Conservation (phyloP, 1,139 yeast species). For the Sugiyamaella novakii region DNA sequence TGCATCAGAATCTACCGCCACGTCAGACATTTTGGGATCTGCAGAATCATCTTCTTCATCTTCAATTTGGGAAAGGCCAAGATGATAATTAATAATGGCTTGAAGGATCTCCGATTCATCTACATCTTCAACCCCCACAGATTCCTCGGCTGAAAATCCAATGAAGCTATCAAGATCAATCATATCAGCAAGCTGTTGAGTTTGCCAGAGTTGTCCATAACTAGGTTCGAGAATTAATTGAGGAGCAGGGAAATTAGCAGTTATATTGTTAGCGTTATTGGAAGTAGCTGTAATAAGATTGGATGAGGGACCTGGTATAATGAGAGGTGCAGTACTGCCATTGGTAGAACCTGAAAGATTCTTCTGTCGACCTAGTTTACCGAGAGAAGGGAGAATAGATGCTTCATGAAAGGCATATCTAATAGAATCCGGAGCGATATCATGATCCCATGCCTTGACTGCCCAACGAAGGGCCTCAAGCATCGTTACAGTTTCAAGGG, state of each 20-base stretch:
- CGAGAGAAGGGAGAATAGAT: conserved; percentile 1
- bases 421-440: conserved; percentile 14
- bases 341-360: too few relatives aligned
- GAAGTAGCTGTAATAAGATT: background rate
- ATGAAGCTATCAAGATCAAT: conserved; percentile 15
- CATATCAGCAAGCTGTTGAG: conserved; percentile 21
- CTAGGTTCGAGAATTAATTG: conserved; percentile 18
- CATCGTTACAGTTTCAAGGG: conserved; percentile 18
- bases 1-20: conserved; percentile 6
- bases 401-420: conserved; percentile 19
- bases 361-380: background rate
- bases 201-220: conserved; percentile 22
- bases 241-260: conserved; percentile 11
- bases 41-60: conserved; percentile 11
- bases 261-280: background rate
- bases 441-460: conserved; percentile 22
- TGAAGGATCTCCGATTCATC: conserved; percentile 21
- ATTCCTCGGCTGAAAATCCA: conserved; percentile 16
- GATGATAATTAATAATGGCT: conserved; percentile 22
- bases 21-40: conserved; percentile 9
- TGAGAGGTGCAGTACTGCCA: background rate
- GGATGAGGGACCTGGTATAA: conserved; percentile 14
- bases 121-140: conserved; percentile 18
- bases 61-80: conserved; percentile 19
- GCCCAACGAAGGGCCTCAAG: conserved; percentile 18